Conservation (phyloP, 352 stramenopile genomes). For the Pythium dissotocum region DNA sequence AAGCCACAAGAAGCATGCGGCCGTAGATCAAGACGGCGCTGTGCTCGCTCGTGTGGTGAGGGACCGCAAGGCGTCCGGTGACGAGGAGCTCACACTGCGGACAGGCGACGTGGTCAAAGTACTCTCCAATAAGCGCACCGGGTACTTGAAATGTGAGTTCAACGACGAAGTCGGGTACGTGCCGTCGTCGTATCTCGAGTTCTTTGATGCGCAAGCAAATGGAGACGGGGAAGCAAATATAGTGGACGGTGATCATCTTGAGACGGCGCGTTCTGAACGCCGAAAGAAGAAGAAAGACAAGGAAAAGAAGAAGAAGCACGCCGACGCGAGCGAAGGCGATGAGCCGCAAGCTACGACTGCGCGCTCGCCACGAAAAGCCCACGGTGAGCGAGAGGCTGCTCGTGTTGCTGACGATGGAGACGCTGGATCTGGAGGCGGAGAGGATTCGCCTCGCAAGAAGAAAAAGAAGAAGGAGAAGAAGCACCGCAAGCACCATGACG, state of each 20-base stretch:
- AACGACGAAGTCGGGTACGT: conserved; percentile 73
- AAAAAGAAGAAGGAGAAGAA: conserved; percentile 63
- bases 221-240: conserved; percentile 10
- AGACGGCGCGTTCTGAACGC: conserved; percentile 43
- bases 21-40: conserved; percentile 27
- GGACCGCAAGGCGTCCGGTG: conserved; percentile 72
- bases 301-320: conserved; percentile 48
- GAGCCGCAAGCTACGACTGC: conserved; percentile 25
- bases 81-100: conserved; percentile 69
- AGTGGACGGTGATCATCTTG: conserved; percentile 12
- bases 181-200: conserved; percentile 83
- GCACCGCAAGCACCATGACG: conserved; percentile 34
- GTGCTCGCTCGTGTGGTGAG: conserved; percentile 61
- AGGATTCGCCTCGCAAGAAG: conserved; percentile 57
- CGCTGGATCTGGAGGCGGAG: not conserved
- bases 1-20: conserved; percentile 12
- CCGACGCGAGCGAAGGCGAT: conserved; percentile 41
- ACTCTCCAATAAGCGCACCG: conserved; percentile 75
- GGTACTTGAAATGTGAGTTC: conserved; percentile 83
- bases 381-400: conserved; percentile 26
- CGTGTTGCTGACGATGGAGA: conserved; percentile 28
- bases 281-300: conserved; percentile 59
- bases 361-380: conserved; percentile 46
- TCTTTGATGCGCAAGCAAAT: conserved; percentile 45
- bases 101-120: conserved; percentile 72